Conservation (phyloP, 495 filamentous ascomycete species). For the Wilcoxina mikolae region DNA sequence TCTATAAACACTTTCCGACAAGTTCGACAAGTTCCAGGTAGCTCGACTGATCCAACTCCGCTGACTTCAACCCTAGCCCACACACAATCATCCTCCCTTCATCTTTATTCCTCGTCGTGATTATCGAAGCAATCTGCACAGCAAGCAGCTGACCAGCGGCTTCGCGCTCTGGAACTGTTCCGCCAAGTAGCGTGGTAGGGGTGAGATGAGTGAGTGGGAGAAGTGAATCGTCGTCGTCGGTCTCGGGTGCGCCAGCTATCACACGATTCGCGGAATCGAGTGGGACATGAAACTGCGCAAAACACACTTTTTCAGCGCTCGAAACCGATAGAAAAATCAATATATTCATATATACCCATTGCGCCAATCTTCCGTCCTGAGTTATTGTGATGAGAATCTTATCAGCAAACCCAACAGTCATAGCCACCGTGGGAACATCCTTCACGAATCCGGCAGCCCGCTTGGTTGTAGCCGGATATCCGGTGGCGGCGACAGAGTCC, state of each 20-base stretch:
- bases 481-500: conserved; percentile 15
- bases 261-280: conserved; percentile 52
- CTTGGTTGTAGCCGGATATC: conserved; percentile 67
- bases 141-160: conserved; percentile 75
- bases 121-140: conserved; percentile 68
- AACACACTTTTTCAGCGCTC: not conserved
- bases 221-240: conserved; percentile 41
- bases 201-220: conserved; percentile 70
- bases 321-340: conserved; percentile 3
- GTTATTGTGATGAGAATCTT: conserved; percentile 84
- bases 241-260: conserved; percentile 39
- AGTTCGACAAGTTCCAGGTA: conserved; percentile 78
- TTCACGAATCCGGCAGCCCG: conserved; percentile 46
- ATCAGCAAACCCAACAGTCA: conserved; percentile 62
- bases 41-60: conserved; percentile 47
- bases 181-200: conserved; percentile 78
- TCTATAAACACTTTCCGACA: conserved; percentile 49
- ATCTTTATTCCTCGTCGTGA: conserved; percentile 53
- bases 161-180: conserved; percentile 61
- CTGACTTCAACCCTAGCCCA: conserved; percentile 60
- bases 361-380: conserved; percentile 69
- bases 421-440: conserved; percentile 54
- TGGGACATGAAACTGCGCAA: conserved; percentile 66
- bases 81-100: conserved; percentile 70
- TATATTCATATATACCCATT: conserved; percentile 89